Evolutionary conservation across 2,329 filamentous ascomycete species (phyloP), one percentile per base, ranked within the genome.

Genomic region (Colletotrichum theobromicola): DNA sequence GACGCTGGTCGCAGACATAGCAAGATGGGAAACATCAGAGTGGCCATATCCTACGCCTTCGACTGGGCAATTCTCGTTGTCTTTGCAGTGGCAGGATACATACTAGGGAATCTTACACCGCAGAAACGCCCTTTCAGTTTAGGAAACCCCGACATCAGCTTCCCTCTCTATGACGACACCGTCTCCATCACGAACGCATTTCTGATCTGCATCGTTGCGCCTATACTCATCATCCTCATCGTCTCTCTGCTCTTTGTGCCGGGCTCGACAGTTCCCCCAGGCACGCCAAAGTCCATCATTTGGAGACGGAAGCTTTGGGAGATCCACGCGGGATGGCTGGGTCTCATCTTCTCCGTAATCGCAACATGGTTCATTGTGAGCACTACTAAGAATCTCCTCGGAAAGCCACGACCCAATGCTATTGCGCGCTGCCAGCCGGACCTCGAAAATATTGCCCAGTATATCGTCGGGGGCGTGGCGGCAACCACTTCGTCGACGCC

Each of bases 281-380:
- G 86, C 12, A 90, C 90, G 0, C 89, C 92, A 2, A 88, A 87
- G 76, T 83, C 88, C 9, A 81, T 93, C 63, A 87, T 94, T 46
- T 94, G 93, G 90, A 89, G 89, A 78, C 88, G 93, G 76, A 96
- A 94, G 82, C 80, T 96, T 2, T 96, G 94, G 94, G 94, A 96
- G 82, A 91, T 92, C 83, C 94, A 96, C 79, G 90, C 89, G 2
- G 94, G 93, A 66, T 94, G 93, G 91, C 90, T 96, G 81, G 94
- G 94, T 0, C 86, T 96, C 4, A 93, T 86, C 0, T 85, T 96
- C 5, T 90, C 92, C 2, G 84, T 93, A 3, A 90, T 92, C 1
- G 86, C 89, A 2, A 88, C 92, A 2, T 95, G 93, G 84, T 89
- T 95, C 81, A 90, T 95, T 76, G 95, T 94, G 0, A 90, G 93